Conservation (phyloP, 352 stramenopile species). For the Phytophthora brassicae region DNA sequence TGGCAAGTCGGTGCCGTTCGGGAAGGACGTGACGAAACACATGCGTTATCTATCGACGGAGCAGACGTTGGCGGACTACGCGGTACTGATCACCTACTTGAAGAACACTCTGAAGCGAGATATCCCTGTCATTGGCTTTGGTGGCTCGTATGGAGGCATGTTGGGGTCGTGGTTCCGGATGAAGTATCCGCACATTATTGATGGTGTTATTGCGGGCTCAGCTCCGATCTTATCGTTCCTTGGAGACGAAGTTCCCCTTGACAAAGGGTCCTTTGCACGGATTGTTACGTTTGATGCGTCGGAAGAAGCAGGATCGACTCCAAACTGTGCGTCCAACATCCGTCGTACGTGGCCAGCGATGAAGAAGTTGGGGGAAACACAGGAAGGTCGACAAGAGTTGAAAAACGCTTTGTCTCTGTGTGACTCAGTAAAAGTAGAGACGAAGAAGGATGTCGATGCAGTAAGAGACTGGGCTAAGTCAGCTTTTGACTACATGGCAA, state of each 20-base stretch:
- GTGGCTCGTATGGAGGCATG: constrained; percentile 81
- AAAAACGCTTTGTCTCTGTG: constrained; percentile 55
- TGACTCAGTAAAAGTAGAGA: constrained; percentile 42
- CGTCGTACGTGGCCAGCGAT: constrained; percentile 65
- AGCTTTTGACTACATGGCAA: constrained; percentile 92
- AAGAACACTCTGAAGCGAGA: constrained; percentile 49
- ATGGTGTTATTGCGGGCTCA: constrained; percentile 65
- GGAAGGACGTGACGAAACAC: constrained; percentile 64
- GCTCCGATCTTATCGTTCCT: constrained; percentile 65
- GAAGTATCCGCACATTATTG: constrained; percentile 76
- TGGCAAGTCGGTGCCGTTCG: constrained; percentile 89
- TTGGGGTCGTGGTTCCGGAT: constrained; percentile 72
- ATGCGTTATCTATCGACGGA: constrained; percentile 80
- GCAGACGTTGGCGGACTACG: constrained; percentile 83
- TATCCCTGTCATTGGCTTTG: constrained; percentile 67
- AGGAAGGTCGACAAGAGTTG: constrained; percentile 47
- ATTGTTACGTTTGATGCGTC: constrained; percentile 83
- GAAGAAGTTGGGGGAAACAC: constrained; percentile 46
- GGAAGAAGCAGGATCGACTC: constrained; percentile 55
- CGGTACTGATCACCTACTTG: constrained; percentile 53
- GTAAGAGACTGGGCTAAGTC: constrained; percentile 71
- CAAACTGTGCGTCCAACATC: constrained; percentile 81
- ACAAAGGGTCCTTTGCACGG: constrained; percentile 63
- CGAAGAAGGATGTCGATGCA: constrained; percentile 43
- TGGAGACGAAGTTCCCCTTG: constrained; percentile 54